Percentiles rank a stretch among this genome's conserved stretches.
Evolutionary conservation across 345 rosid species (phyloP).

Genomic region (Carallia brachiata): DNA sequence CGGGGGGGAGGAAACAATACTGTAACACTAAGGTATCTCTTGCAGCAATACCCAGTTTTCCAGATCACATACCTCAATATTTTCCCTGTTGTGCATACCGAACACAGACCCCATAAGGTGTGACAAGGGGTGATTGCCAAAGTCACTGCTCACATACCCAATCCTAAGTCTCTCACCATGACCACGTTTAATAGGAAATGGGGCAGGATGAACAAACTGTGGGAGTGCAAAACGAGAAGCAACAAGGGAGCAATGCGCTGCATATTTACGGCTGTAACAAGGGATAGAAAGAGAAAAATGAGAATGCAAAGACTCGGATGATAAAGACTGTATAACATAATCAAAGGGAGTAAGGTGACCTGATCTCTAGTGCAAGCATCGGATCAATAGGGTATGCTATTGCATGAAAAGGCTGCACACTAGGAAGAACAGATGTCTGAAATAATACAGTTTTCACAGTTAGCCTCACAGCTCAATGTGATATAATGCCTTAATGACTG

Average conservation of each 20-base stretch:
- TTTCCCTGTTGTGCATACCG: slow-evolving; percentile 91
- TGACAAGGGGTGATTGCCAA: slow-evolving; percentile 95
- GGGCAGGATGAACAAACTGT: slow-evolving; percentile 65
- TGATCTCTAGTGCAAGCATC: slow-evolving; percentile 92
- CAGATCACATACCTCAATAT: slow-evolving; percentile 69
- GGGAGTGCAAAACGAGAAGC: slow-evolving; percentile 89
- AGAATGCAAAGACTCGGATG: neutral
- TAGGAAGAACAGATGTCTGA: slow-evolving; percentile 90
- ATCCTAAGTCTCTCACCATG: slow-evolving; percentile 74
- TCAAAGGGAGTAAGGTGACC: slow-evolving; percentile 39
- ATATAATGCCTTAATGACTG: neutral
- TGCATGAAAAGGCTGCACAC: slow-evolving; percentile 99
- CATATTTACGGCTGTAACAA: slow-evolving; percentile 79
- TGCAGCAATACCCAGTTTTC: neutral
- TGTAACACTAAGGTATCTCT: no score
- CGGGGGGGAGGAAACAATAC: no score
- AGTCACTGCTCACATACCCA: slow-evolving; percentile 97
- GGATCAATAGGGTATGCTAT: slow-evolving; percentile 97
- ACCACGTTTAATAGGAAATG: slow-evolving; percentile 57
- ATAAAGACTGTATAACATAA: neutral
- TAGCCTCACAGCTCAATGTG: neutral
- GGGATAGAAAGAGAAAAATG: neutral
- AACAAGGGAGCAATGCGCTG: slow-evolving; percentile 82
- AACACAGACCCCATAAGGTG: slow-evolving; percentile 99
- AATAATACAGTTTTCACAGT: slow-evolving; percentile 8